Evolutionary conservation across 2,329 filamentous ascomycete genomes (phyloP).

Genomic region (Rasamsonia emersonii): DNA sequence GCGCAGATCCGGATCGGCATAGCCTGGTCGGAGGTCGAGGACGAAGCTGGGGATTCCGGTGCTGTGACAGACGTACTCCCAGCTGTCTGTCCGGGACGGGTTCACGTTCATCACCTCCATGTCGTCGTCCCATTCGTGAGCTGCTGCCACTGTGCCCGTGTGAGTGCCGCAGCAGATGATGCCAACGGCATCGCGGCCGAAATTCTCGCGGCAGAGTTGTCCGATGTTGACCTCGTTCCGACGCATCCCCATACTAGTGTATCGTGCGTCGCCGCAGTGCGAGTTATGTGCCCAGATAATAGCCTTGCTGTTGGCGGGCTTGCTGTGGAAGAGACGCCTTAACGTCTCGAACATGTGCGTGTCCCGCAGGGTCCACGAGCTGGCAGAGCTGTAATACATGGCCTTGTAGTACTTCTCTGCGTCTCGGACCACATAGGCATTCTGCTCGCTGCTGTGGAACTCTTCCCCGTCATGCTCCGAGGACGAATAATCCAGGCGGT

Average conservation of each 20-base stretch:
- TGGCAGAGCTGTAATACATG: slow-evolving; percentile 44
- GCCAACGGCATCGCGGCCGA: slow-evolving; percentile 32
- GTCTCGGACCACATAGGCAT: slow-evolving; percentile 42
- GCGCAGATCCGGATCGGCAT: slow-evolving; percentile 27
- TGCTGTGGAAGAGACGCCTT: slow-evolving; percentile 34
- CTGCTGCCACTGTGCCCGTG: slow-evolving; percentile 45
- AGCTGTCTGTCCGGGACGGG: slow-evolving; percentile 40
- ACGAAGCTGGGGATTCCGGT: slow-evolving; percentile 38
- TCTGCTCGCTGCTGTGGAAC: slow-evolving; percentile 43
- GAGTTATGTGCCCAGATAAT: slow-evolving; percentile 49
- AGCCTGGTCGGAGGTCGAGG: slow-evolving; percentile 36
- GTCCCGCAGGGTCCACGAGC: slow-evolving; percentile 46
- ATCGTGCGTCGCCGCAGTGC: slow-evolving; percentile 47
- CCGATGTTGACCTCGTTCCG: slow-evolving; percentile 44
- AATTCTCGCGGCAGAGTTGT: slow-evolving; percentile 43
- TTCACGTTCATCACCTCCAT: slow-evolving; percentile 43
- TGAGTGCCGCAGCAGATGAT: slow-evolving; percentile 43
- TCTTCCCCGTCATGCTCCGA: slow-evolving; percentile 34
- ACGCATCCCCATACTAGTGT: slow-evolving; percentile 40
- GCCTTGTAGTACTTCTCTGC: slow-evolving; percentile 45
- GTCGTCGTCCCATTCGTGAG: slow-evolving; percentile 43
- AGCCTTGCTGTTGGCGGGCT: slow-evolving; percentile 33
- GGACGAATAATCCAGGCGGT: slow-evolving; percentile 34
- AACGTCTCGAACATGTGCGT: slow-evolving; percentile 46
- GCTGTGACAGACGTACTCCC: slow-evolving; percentile 42